Evolutionary conservation across 768 basidiomycete genomes (phyloP).

Genomic region (Lepiota venenata): DNA sequence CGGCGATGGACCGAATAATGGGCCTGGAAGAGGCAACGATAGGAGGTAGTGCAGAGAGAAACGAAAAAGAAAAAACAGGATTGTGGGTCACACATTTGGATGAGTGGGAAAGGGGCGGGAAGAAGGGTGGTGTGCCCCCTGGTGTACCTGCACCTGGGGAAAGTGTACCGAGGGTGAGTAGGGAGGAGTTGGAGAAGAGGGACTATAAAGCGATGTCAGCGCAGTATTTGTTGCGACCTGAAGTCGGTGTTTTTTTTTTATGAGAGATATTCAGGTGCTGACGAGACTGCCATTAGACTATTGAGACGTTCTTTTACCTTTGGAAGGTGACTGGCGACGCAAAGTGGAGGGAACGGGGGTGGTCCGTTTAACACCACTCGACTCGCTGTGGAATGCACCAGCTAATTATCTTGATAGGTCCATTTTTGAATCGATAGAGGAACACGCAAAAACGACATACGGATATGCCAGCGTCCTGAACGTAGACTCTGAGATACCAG

Average conservation of each 20-base stretch:
- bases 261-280: background rate
- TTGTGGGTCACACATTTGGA: conserved; percentile 45
- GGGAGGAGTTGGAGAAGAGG: conserved; percentile 26
- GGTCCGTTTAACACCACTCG: conserved; percentile 45
- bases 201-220: conserved; percentile 46
- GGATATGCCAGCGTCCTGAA: conserved; percentile 56
- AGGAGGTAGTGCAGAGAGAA: background rate
- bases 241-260: conserved; percentile 39
- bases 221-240: conserved; percentile 62
- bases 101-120: conserved; percentile 42
- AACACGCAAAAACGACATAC: conserved; percentile 45
- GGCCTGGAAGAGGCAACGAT: conserved; percentile 22
- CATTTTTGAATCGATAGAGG: conserved; percentile 56
- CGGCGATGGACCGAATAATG: background rate
- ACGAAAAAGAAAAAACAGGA: conserved; percentile 2
- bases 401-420: conserved; percentile 35
- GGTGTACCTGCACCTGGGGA: conserved; percentile 9
- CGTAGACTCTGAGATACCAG: conserved; percentile 36
- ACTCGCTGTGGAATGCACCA: conserved; percentile 42
- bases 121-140: conserved; percentile 27
- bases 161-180: conserved; percentile 10
- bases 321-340: conserved; percentile 65
- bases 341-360: conserved; percentile 72
- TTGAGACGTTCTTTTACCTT: conserved; percentile 69
- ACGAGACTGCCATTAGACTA: conserved; percentile 38